Conservation (phyloP, 106 monocot species). For the Allium fistulosum region DNA sequence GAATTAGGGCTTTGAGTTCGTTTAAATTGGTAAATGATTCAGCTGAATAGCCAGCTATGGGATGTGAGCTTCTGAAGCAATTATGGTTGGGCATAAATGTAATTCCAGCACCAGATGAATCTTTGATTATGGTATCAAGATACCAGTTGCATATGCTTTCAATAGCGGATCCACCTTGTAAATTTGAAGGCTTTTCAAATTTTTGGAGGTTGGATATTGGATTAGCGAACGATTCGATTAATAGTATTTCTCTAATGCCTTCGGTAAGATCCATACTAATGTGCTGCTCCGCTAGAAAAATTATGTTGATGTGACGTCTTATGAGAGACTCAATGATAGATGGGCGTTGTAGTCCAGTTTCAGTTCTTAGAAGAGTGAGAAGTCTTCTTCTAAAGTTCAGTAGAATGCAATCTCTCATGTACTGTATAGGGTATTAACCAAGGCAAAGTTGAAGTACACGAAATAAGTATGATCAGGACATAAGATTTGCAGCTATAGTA, state of each 20-base stretch:
- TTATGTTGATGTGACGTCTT: conserved; percentile 70
- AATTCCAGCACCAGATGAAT: conserved; percentile 47
- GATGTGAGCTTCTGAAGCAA: conserved; percentile 72
- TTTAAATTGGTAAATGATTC: conserved; percentile 57
- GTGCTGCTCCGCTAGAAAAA: conserved; percentile 88
- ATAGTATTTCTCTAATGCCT: conserved; percentile 75
- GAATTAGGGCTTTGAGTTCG: conserved; percentile 73
- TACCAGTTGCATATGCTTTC: conserved; percentile 80
- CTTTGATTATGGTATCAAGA: conserved; percentile 81
- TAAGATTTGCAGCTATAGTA: too few relatives aligned
- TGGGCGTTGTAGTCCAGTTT: conserved; percentile 77
- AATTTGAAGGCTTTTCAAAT: conserved; percentile 36
- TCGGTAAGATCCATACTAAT: conserved; percentile 95
- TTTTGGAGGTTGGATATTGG: conserved; percentile 50
- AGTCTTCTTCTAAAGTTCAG: conserved; percentile 85
- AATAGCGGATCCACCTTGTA: conserved; percentile 52
- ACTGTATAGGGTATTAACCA: conserved; percentile 37
- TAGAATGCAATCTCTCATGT: conserved; percentile 96
- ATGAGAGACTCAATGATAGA: conserved; percentile 70
- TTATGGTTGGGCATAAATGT: conserved; percentile 41
- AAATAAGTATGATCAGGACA: too few relatives aligned
- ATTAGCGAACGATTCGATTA: conserved; percentile 63
- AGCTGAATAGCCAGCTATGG: conserved; percentile 49
- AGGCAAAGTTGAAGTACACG: too few relatives aligned
- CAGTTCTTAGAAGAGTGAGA: conserved; percentile 55